Base-by-base conservation (phyloP, 2,329 filamentous ascomycete species). In the Atkinsonella hypoxylon region DNA sequence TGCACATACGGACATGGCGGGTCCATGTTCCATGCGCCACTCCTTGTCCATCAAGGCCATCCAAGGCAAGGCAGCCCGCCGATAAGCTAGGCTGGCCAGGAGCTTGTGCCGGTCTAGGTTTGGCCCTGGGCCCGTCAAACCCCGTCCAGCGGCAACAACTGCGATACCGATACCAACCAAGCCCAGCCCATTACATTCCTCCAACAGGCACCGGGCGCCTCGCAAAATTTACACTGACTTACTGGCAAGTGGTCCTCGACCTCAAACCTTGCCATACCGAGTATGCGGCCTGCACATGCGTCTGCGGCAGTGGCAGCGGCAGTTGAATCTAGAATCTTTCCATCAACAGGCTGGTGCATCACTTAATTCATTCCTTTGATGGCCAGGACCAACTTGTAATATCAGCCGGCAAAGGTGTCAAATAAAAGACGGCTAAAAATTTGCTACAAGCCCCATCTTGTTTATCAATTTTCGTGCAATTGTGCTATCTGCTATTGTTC, bases 31-130 rank as follows among this genome's bases (percentile, higher is more conserved):
- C 15, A 45, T 32, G 42, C 42, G 20, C 26, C 26, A 26, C 4
- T 26, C 26, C 45, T 47, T 38, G 18, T 18, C 18, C 39, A 17
- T 10, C 18, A 4, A 41, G 7, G 26, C 26, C 26, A 26, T 22
- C 20, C 20, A 22, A 5, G 20, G 20, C 20, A 22, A 22, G 15
- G 39, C 39, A 17, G 17, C 17, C 39, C 31, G 44, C 31, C 44
- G 44, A 46, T 46, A 46, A 46, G 44, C 44, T 46, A 20, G 46
- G n/a, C 36, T 26, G 46, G 38, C 46, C 46, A 40, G 22, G 36
- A 10, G 13, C 39, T 41, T 41, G n/a, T 41, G n/a, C 46, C 46
- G 38, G 8, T 48, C 31, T 30, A 22, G 46, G 38, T 20, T 31
- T 48, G 34, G 46, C 18, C 36, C 26, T 36, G 34, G 34, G 34